Evolutionary conservation across 345 rosid species (phyloP).

Genomic region (Orychophragmus violaceus): DNA sequence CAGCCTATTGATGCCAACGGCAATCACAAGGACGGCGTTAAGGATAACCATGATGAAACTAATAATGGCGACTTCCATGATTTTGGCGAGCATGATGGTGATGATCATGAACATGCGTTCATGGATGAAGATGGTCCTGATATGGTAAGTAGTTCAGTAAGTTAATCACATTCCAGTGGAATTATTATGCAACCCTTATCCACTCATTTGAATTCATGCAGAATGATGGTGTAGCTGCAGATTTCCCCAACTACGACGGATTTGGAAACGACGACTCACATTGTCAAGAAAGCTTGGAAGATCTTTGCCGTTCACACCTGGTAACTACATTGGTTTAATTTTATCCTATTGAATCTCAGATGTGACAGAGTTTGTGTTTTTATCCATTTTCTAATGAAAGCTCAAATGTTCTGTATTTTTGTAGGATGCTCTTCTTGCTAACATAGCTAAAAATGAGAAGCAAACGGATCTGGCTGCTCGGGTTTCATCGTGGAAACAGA

Average conservation of each 20-base stretch:
- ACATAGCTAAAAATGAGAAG: slow-evolving; percentile 86
- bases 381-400: background rate
- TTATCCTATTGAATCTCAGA: background rate
- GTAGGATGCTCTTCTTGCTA: slow-evolving; percentile 93
- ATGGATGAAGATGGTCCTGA: slow-evolving; percentile 54
- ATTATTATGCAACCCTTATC: slow-evolving; percentile 14
- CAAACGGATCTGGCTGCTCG: slow-evolving; percentile 92
- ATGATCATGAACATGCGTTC: slow-evolving; percentile 39
- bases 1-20: slow-evolving; percentile 34
- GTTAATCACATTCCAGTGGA: background rate
- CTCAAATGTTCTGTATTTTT: background rate
- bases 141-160: slow-evolving; percentile 29
- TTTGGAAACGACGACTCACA: slow-evolving; percentile 37
- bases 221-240: slow-evolving; percentile 35
- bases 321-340: slow-evolving; percentile 38
- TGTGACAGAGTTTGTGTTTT: background rate
- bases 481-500: slow-evolving; percentile 90
- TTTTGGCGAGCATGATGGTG: slow-evolving; percentile 43
- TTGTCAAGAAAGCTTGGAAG: slow-evolving; percentile 76
- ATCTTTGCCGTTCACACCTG: slow-evolving; percentile 91
- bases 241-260: slow-evolving; percentile 33
- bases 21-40: slow-evolving; percentile 29
- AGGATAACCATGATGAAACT: slow-evolving; percentile 40
- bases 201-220: slow-evolving; percentile 22
- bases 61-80: slow-evolving; percentile 46